Conservation (phyloP, 768 basidiomycete species). For the Hygrocybe coccinea region DNA sequence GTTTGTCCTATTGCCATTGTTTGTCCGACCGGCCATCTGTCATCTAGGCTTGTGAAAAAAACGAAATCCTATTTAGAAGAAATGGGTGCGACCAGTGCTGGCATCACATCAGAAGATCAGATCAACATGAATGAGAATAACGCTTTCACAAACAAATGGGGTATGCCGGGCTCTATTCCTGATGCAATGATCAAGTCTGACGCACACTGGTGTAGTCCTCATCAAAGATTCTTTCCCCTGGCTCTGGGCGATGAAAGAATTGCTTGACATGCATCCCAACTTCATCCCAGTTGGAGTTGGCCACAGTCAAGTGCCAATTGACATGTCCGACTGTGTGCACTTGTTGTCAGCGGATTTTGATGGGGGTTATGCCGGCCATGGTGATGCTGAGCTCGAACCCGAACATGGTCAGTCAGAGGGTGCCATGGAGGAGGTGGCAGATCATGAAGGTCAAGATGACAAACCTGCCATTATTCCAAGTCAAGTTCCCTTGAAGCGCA, state of each 20-base stretch:
- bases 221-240: slow-evolving; percentile 5
- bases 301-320: neutral
- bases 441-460: neutral
- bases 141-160: slow-evolving; percentile 10
- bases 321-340: neutral
- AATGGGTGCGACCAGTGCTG: slow-evolving; percentile 15
- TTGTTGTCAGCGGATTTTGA: no score
- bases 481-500: neutral
- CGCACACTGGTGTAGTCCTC: neutral
- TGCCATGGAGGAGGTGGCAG: neutral
- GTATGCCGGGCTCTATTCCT: neutral
- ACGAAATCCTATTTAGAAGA: neutral
- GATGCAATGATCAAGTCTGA: neutral
- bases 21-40: neutral
- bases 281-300: neutral
- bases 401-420: neutral
- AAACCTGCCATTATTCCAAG: neutral
- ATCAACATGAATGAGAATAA: slow-evolving; percentile 12
- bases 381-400: neutral
- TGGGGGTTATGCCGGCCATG: neutral
- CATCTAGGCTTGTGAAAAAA: neutral
- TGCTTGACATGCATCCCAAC: slow-evolving; percentile 18
- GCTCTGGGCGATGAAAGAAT: slow-evolving; percentile 3
- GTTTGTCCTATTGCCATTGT: neutral
- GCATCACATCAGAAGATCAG: slow-evolving; percentile 10